Conservation (phyloP, 2,329 filamentous ascomycete species). For the Pseudopithomyces maydicus region DNA sequence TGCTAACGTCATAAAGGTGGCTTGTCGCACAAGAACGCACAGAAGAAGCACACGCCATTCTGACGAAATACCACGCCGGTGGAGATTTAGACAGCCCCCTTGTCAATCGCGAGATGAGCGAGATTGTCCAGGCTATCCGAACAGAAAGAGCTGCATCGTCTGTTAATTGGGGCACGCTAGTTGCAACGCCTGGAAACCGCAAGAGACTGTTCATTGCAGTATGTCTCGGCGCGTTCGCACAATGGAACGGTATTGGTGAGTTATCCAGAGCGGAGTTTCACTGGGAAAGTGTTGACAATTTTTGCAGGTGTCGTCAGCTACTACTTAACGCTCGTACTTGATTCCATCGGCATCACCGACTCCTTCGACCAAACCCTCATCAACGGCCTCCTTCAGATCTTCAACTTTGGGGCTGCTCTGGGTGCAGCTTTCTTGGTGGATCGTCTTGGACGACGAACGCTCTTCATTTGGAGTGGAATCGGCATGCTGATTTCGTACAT, state of each 20-base stretch:
- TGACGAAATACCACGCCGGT: conserved; percentile 59
- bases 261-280: not conserved
- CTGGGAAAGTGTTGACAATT: not conserved
- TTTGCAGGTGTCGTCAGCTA: conserved; percentile 35
- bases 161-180: not conserved
- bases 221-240: conserved; percentile 39
- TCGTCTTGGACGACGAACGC: conserved; percentile 47
- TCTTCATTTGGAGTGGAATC: conserved; percentile 48
- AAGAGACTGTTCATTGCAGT: conserved; percentile 42
- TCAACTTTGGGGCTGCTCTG: conserved; percentile 28
- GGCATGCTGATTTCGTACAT: conserved; percentile 52
- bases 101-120: conserved; percentile 9
- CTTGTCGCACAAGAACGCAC: conserved; percentile 58
- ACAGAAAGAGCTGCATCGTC: not conserved
- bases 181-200: conserved; percentile 6
- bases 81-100: conserved; percentile 40
- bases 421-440: conserved; percentile 34
- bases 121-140: conserved; percentile 9
- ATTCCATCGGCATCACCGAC: conserved; percentile 44
- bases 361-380: conserved; percentile 42
- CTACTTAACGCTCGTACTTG: conserved; percentile 43
- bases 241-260: conserved; percentile 43
- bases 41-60: conserved; percentile 58
- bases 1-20: conserved; percentile 56
- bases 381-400: conserved; percentile 46